Evolutionary conservation across 208 protist species (phyloP).

Genomic region (Angomonas deanei): DNA sequence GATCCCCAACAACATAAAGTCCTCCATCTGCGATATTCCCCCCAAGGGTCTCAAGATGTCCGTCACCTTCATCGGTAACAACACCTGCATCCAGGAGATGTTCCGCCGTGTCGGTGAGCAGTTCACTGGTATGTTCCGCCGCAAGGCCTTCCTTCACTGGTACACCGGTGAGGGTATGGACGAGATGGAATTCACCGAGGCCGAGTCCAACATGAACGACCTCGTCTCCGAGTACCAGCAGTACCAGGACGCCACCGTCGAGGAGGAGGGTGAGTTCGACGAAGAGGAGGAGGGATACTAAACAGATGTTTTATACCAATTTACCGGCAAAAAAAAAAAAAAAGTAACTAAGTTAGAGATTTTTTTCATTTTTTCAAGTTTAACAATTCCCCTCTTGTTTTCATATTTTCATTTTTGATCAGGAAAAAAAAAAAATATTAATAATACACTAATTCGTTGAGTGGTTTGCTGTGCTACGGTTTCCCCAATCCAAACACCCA

Average conservation of each 20-base stretch:
- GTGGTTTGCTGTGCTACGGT: too few species aligned
- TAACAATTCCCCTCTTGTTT: background rate
- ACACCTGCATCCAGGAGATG: conserved; percentile 92
- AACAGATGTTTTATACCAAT: background rate
- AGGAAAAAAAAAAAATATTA: too few species aligned
- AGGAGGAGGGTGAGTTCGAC: conserved; percentile 84
- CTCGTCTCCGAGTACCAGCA: conserved; percentile 48
- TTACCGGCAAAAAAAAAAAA: background rate
- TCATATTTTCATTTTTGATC: too few species aligned
- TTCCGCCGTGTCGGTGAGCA: conserved; percentile 93
- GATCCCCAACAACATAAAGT: conserved; percentile 69
- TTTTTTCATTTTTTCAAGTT: background rate
- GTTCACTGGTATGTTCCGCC: conserved; percentile 98
- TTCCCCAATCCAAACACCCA: background rate
- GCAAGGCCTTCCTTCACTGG: conserved; percentile 99
- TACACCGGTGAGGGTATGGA: conserved; percentile 96
- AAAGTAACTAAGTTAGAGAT: background rate
- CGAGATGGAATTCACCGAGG: conserved; percentile 88
- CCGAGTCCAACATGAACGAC: conserved; percentile 92
- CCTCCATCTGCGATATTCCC: conserved; percentile 88
- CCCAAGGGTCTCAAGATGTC: conserved; percentile 92
- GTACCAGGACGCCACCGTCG: conserved; percentile 87
- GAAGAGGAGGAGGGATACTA: background rate
- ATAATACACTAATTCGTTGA: too few species aligned
- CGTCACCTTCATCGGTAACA: conserved; percentile 94